Evolutionary conservation across 306 rosid genomes (phyloP).

Genomic region (Casuarina cunninghamiana): DNA sequence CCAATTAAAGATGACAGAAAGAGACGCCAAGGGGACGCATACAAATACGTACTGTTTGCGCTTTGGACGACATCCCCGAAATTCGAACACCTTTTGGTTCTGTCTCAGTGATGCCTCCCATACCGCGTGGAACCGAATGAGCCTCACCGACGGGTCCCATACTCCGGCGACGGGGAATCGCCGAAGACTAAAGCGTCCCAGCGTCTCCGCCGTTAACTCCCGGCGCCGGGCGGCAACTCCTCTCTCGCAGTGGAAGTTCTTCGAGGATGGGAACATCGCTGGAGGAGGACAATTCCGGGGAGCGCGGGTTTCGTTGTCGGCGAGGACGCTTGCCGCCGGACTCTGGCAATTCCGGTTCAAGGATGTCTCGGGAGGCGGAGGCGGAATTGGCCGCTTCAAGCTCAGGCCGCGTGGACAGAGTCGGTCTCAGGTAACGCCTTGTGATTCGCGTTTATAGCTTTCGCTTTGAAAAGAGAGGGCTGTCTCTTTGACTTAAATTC

Average conservation of each 20-base stretch:
- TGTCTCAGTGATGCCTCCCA: conserved; percentile 25
- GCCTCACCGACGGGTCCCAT: conserved; percentile 19
- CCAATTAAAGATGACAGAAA: too few relatives aligned
- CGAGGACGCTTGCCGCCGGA: conserved; percentile 67
- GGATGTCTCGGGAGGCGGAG: conserved; percentile 27
- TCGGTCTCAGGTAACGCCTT: conserved; percentile 29
- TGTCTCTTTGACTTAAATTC: not conserved
- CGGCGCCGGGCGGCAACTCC: conserved; percentile 29
- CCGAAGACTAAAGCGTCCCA: conserved; percentile 20
- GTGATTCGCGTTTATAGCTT: not conserved
- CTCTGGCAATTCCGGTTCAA: conserved; percentile 46
- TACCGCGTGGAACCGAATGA: conserved; percentile 22
- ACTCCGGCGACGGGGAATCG: conserved; percentile 22
- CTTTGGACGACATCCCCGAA: not conserved
- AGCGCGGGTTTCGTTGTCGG: conserved; percentile 33
- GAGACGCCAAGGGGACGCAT: too few relatives aligned
- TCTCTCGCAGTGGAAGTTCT: conserved; percentile 23
- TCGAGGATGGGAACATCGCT: not conserved
- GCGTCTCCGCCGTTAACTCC: not conserved
- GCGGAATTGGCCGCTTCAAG: not conserved
- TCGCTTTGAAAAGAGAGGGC: not conserved
- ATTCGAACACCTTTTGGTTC: not conserved
- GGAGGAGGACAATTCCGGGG: conserved; percentile 15
- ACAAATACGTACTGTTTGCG: too few relatives aligned
- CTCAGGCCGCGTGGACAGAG: conserved; percentile 6